Evolutionary conservation across 768 basidiomycete species (phyloP).

Genomic region (Leccinum rimulosum): DNA sequence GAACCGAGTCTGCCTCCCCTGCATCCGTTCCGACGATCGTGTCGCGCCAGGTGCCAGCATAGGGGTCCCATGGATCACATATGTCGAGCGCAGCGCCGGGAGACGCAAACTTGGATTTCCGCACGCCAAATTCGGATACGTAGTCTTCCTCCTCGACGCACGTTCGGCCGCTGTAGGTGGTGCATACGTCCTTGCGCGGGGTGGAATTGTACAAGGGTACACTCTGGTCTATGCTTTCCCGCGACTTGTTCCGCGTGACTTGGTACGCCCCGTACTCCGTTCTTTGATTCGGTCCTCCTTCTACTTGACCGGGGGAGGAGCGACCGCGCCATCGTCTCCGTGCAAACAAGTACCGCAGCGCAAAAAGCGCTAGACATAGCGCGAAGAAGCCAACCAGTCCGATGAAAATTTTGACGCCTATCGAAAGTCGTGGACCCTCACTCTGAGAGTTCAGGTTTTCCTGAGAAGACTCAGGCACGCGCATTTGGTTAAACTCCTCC

Average conservation of each 20-base stretch:
- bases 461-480: conserved; percentile 42
- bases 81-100: conserved; percentile 4
- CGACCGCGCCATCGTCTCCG: conserved; percentile 35
- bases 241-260: conserved; percentile 32
- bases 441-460: conserved; percentile 6
- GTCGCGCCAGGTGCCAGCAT: conserved; percentile 26
- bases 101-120: conserved; percentile 4
- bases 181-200: conserved; percentile 31
- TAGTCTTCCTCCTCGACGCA: conserved; percentile 10
- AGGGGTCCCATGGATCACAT: conserved; percentile 24
- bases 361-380: conserved; percentile 53
- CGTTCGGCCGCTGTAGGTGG: not conserved
- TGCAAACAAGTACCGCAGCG: conserved; percentile 48
- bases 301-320: conserved; percentile 9
- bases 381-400: conserved; percentile 58
- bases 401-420: conserved; percentile 64
- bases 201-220: conserved; percentile 37
- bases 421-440: conserved; percentile 41
- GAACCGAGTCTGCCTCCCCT: conserved; percentile 9
- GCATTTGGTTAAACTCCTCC: conserved; percentile 65
- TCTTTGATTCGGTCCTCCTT: conserved; percentile 15
- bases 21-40: conserved; percentile 30
- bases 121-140: conserved; percentile 12
- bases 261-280: conserved; percentile 31
- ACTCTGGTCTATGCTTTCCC: conserved; percentile 28